Base-by-base conservation (phyloP, 345 rosid genomes). In the Populus nigra region DNA sequence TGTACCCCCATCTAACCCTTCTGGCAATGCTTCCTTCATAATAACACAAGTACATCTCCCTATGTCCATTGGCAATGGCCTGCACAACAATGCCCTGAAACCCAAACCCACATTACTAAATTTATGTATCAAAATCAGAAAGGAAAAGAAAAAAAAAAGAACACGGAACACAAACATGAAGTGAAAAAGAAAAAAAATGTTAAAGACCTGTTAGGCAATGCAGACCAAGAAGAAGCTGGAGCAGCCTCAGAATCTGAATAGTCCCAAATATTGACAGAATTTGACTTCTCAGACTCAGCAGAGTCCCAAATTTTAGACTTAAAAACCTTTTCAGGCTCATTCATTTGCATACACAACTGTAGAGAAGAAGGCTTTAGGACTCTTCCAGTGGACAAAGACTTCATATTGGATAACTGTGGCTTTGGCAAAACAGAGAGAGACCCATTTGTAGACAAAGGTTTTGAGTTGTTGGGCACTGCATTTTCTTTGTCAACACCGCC, bases 171-270 rank as follows among this genome's bases (percentile, higher is more conserved):
- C 18, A 43, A 11, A 73, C 27, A 73, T 45, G 18, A 23, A 33
- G 50, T 10, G 35, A 62, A 10, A 62, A 25, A 29, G 13, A 23
- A 62, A 6, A 62, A 6, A 61, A 20, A 7, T 25, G 13, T 62
- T 1, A 23, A 10, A 17, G 43, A 92, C 98, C 96, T 90, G 31
- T 93, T 94, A 39, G 99, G 99, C 75, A 93, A 79, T 29, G 93
- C 85, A 74, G 98, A 86, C 99, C 99, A 93, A 83, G 97, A 90
- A 79, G 98, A 89, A 86, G 99, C 98, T 7, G 97, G 99, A 53
- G 99, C 97, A 8, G 98, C 91, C 82, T 95, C 98, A 0, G 96
- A 91, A 84, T 95, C 99, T 3, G 99, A 95, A 67, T 84, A 89
- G 71, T 95, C 99, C 99, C 98, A 95, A 65, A 95, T 82, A 53